Percentiles rank a stretch among this genome's conserved stretches.
These are phyloP conservation scores for Dendrostoma leiphaemia DNA, from an alignment of 2,329 filamentous ascomycete genomes.

Conservation along the genomic window DNA sequence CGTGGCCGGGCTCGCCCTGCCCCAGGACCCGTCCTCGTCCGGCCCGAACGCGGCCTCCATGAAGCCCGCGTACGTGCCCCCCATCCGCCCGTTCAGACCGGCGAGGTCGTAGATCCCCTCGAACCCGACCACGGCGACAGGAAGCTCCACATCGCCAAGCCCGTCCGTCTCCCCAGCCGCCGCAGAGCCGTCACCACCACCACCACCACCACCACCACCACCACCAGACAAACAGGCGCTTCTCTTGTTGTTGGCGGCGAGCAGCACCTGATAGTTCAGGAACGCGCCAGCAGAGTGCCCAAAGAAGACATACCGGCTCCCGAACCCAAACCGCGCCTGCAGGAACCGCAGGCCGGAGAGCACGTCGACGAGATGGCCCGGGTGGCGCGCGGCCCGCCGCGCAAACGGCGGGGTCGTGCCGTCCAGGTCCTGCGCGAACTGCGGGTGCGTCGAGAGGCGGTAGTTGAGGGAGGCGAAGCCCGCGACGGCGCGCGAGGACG, in stretches of 20 bases:
- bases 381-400: conserved; percentile 50
- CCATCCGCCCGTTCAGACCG: conserved; percentile 46
- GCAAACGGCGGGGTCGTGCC: conserved; percentile 29
- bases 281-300: conserved; percentile 66
- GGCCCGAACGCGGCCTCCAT: conserved; percentile 60
- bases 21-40: conserved; percentile 46
- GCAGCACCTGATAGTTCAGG: conserved; percentile 59
- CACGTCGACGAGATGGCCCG: conserved; percentile 60
- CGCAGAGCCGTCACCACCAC: too few species aligned
- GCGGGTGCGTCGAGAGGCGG: conserved; percentile 56
- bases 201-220: conserved; percentile 24
- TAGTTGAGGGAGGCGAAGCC: conserved; percentile 66
- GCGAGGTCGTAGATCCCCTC: conserved; percentile 67
- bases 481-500: conserved; percentile 36
- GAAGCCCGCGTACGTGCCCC: conserved; percentile 54
- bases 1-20: conserved; percentile 51
- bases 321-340: conserved; percentile 26
- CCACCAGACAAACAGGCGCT: conserved; percentile 26
- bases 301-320: conserved; percentile 49
- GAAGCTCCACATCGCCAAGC: conserved; percentile 34
- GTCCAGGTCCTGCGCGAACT: conserved; percentile 41
- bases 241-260: too few species aligned
- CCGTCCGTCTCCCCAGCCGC: too few species aligned
- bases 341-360: conserved; percentile 49
- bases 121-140: conserved; percentile 56